Conservation (phyloP, 352 stramenopile species). For the Globisporangium yorkense region DNA sequence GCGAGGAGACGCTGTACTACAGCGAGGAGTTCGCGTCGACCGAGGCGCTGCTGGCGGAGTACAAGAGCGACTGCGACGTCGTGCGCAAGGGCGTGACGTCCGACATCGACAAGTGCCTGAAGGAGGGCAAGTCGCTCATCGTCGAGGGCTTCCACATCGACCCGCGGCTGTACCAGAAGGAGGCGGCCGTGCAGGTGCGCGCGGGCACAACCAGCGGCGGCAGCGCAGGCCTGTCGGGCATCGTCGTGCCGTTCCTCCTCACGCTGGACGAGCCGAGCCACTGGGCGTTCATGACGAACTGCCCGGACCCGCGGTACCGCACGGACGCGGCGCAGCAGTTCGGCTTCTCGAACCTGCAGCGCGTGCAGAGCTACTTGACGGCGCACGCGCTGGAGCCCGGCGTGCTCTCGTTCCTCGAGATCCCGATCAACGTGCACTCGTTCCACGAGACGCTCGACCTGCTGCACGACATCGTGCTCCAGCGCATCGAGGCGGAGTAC, state of each 20-base stretch:
- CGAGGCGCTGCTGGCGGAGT: conserved; percentile 55
- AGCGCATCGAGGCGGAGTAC: conserved; percentile 81
- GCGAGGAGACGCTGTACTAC: conserved; percentile 64
- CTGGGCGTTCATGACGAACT: conserved; percentile 74
- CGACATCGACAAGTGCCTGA: conserved; percentile 87
- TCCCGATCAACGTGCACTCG: conserved; percentile 80
- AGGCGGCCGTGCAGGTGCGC: conserved; percentile 32
- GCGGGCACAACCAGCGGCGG: conserved; percentile 11
- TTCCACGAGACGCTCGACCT: conserved; percentile 82
- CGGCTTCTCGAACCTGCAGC: conserved; percentile 72
- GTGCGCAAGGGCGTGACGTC: conserved; percentile 78
- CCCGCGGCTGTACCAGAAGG: conserved; percentile 77
- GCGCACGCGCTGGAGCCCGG: conserved; percentile 34
- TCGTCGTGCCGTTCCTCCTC: conserved; percentile 77
- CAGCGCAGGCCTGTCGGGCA: conserved; percentile 37
- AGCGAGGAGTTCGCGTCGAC: conserved; percentile 53
- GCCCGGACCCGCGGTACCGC: conserved; percentile 79
- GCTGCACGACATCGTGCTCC: conserved; percentile 81
- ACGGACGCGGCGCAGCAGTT: conserved; percentile 29
- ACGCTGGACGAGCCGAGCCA: conserved; percentile 64
- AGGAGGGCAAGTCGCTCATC: conserved; percentile 87
- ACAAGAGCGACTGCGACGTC: conserved; percentile 73
- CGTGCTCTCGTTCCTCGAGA: conserved; percentile 63
- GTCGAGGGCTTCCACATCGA: conserved; percentile 87
- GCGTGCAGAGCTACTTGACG: conserved; percentile 71